Base-by-base conservation (phyloP, 1,284 basidiomycete genomes). In the Apiotrichum akiyoshidainum region DNA sequence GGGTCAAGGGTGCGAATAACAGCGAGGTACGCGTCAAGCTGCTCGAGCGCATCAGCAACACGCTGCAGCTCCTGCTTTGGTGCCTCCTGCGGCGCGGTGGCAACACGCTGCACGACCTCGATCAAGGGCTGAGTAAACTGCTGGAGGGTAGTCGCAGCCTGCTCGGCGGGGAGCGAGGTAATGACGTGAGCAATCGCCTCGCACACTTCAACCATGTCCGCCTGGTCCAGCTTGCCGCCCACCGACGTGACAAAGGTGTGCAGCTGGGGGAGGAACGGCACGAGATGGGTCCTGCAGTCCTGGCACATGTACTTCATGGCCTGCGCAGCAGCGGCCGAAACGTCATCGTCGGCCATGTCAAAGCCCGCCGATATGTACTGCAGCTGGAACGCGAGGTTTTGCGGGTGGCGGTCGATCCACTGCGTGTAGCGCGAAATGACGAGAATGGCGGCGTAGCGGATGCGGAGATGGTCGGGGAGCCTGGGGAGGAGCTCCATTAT, bases 271-370 rank as follows among this genome's bases (percentile, higher is more conserved):
- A 99, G 80, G 79, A 91, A 96, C 17, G 94, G 87, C 21, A 93
- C 86, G 34, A 99, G 83, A 77, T 98, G 94, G 85, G 91, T 81
- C 80, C 87, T 89, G 80, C 96, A 99, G 77, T 99, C 96, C 75
- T 96, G 90, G 78, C 96, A 99, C 61, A 99, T 82, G 77, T 90
- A 98, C 75, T 93, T 95, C 80, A 99, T 83, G 5, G 96, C 94
- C 72, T 97, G 93, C 2, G 94, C 92, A 11, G 96, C 92, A 11
- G 96, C 96, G 12, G 93, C 92, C 62, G 87, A 86, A 19, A 99
- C 93, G 69, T 94, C 90, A 68, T 93, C 89, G 1, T 80, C 75
- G 4, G 81, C 68, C 69, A 88, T 87, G 66, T 93, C 86, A 69
- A 99, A 96, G 0, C 96, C 95, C 16, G 87, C 82, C 11, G 92